Percentiles rank a stretch among this genome's conserved stretches.
Evolutionary conservation across 1,284 basidiomycete species (phyloP).

Genomic region (Rhizoctonia solani): DNA sequence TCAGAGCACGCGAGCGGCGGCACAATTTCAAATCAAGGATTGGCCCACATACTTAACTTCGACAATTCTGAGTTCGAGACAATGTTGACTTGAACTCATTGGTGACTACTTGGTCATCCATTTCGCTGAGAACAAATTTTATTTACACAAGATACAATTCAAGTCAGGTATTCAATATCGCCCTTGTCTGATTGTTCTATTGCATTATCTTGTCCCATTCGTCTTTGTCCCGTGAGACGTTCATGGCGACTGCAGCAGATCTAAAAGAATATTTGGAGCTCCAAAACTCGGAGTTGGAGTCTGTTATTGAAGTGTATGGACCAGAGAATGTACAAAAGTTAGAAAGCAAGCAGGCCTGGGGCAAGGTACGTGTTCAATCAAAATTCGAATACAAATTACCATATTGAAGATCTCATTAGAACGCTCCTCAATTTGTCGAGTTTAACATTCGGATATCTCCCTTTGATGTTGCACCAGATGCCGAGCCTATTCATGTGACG

Average conservation of each 20-base stretch:
- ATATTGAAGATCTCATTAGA: background rate
- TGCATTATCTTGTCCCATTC: background rate
- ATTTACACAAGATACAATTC: background rate
- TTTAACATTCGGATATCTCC: conserved; percentile 13
- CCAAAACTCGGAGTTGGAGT: conserved; percentile 23
- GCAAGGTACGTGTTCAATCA: conserved; percentile 5
- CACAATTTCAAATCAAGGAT: conserved; percentile 3
- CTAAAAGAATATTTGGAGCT: background rate
- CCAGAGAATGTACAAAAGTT: conserved; percentile 22
- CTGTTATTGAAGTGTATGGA: conserved; percentile 28
- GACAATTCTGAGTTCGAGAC: background rate
- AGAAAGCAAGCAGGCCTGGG: conserved; percentile 28
- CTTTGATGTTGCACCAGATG: background rate
- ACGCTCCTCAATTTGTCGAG: conserved; percentile 26
- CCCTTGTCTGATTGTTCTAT: background rate
- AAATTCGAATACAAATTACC: background rate
- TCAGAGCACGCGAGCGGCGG: background rate
- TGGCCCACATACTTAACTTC: conserved; percentile 10
- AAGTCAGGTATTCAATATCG: too few species aligned
- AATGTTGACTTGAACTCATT: conserved; percentile 14
- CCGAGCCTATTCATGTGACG: conserved; percentile 18
- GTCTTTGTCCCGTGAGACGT: background rate
- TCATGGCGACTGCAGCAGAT: conserved; percentile 7
- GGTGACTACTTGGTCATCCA: background rate
- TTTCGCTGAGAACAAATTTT: background rate